A percentile compares a stretch with the other conserved stretches of the same genome.
Conservation (phyloP, 306 rosid genomes). For the Fagus crenata region DNA sequence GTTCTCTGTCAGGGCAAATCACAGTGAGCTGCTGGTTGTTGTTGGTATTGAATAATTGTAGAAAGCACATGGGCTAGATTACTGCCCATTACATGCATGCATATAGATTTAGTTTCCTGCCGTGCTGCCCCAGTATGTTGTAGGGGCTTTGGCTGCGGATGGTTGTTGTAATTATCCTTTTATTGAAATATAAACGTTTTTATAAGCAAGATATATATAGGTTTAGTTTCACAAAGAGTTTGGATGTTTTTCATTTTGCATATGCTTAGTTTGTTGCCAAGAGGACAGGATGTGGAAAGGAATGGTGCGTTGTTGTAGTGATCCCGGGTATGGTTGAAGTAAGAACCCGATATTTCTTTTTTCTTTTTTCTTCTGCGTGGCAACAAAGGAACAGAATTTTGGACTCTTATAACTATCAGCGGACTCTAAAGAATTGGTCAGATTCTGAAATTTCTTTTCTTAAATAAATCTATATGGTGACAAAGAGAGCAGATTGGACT, state of each 20-base stretch:
- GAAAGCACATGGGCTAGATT: not conserved
- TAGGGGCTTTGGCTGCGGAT: not conserved
- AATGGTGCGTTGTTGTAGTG: not conserved
- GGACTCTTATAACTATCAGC: slow-evolving; percentile 5
- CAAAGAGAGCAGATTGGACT: not conserved
- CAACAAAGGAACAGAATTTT: slow-evolving; percentile 17
- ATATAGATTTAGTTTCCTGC: not conserved
- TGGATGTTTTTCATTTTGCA: not conserved
- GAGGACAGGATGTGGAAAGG: not conserved
- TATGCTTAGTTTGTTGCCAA: slow-evolving; percentile 5
- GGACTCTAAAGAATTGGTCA: slow-evolving; percentile 1
- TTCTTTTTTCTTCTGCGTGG: not conserved
- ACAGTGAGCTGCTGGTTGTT: not conserved
- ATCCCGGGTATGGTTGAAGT: not conserved
- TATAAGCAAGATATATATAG: not conserved
- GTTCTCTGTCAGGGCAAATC: not conserved
- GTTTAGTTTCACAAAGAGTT: not conserved
- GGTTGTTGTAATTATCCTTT: not conserved
- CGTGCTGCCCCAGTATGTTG: not conserved
- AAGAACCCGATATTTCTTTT: slow-evolving; percentile 4
- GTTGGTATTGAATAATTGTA: not conserved
- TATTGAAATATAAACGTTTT: not conserved
- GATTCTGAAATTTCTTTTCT: slow-evolving; percentile 17
- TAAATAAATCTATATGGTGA: not conserved
- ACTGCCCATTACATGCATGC: slow-evolving; percentile 1